A percentile compares a stretch with the other conserved stretches of the same genome.
Evolutionary conservation across 768 basidiomycete species (phyloP).

Genomic region (Hemileccinum impolitum): DNA sequence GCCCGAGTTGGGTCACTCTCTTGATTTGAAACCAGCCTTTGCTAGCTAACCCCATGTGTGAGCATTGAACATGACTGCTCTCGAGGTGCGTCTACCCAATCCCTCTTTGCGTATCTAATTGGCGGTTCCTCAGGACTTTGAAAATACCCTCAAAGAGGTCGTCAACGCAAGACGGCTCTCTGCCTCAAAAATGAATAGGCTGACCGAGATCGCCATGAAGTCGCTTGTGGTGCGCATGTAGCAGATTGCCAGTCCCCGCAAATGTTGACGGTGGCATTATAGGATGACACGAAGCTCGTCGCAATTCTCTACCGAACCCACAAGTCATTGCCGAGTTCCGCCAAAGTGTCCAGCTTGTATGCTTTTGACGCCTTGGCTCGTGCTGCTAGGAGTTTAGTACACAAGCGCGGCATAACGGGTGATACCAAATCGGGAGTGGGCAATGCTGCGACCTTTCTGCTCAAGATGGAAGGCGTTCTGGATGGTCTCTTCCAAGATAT

Average conservation of each 20-base stretch:
- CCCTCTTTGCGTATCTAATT: conserved; percentile 3
- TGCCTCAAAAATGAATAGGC: conserved; percentile 73
- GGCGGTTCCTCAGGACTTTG: conserved; percentile 61
- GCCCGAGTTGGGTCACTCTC: conserved; percentile 10
- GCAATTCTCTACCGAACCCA: conserved; percentile 88
- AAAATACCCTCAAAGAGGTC: conserved; percentile 74
- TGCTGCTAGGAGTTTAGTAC: conserved; percentile 66
- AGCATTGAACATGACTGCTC: conserved; percentile 36
- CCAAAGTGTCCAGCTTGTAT: conserved; percentile 88
- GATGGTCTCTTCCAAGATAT: conserved; percentile 89
- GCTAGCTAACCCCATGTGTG: conserved; percentile 19
- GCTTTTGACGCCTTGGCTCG: conserved; percentile 91
- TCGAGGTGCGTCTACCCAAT: conserved; percentile 34
- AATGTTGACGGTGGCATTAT: conserved; percentile 1
- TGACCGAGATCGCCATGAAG: conserved; percentile 76
- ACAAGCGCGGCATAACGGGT: conserved; percentile 59
- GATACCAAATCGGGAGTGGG: conserved; percentile 56
- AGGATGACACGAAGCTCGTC: conserved; percentile 87
- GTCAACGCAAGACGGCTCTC: conserved; percentile 83
- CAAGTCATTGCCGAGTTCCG: conserved; percentile 62
- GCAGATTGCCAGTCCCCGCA: not conserved
- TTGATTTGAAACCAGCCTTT: conserved; percentile 6
- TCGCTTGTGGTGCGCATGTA: conserved; percentile 63
- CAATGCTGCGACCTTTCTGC: conserved; percentile 78
- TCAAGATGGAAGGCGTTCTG: conserved; percentile 86